A percentile compares a stretch with the other conserved stretches of the same genome.
phyloP scores from a whole-genome alignment of 108 stramenopile species.

The Fragilariopsis cylindrus region DNA sequence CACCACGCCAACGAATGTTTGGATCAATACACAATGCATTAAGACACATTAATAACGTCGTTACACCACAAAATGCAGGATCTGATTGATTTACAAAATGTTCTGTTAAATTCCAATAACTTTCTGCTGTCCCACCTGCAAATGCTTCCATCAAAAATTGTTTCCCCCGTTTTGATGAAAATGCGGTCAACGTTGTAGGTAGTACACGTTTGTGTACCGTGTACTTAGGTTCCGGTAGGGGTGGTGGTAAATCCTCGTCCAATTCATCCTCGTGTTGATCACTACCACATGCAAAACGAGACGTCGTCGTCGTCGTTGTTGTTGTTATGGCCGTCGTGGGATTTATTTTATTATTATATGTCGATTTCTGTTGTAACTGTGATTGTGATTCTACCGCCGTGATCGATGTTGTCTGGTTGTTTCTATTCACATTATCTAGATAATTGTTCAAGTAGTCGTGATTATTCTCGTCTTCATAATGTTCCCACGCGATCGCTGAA shows the following conservation, averaged over 20 bases:
- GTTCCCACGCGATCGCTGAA: background rate
- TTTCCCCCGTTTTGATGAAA: conserved; percentile 54
- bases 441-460: conserved; percentile 11
- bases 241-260: conserved; percentile 46
- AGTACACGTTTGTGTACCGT: conserved; percentile 71
- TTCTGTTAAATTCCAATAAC: conserved; percentile 75
- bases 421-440: conserved; percentile 4
- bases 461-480: conserved; percentile 1
- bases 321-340: background rate
- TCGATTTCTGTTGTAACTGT: background rate
- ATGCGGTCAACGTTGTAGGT: conserved; percentile 53
- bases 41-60: conserved; percentile 87
- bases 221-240: conserved; percentile 66
- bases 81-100: conserved; percentile 95
- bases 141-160: conserved; percentile 42
- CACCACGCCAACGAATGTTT: conserved; percentile 89
- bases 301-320: background rate
- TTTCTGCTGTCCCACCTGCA: conserved; percentile 50
- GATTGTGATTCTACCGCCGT: background rate
- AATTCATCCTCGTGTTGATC: conserved; percentile 29
- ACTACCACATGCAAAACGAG: conserved; percentile 32
- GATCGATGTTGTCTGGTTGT: background rate
- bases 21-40: conserved; percentile 94
- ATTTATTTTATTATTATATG: background rate
- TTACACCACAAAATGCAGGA: conserved; percentile 92